Evolutionary conservation across 73 alveolate species (phyloP).

Genomic region (Strombidium stylifer): DNA sequence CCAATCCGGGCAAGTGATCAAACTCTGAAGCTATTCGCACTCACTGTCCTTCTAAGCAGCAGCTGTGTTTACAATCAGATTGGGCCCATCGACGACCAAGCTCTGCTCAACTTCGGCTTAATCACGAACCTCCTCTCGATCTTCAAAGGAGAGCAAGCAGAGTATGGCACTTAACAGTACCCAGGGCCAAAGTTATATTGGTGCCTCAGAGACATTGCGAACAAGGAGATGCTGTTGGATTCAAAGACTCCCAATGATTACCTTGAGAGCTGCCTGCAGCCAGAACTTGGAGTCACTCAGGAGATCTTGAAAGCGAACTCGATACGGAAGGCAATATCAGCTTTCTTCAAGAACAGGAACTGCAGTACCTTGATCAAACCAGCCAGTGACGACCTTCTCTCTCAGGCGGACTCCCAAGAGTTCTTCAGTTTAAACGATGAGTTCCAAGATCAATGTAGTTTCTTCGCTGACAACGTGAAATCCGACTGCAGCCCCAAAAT

Average conservation of each 20-base stretch:
- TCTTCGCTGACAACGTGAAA: slow-evolving; percentile 70
- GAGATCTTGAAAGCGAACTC: slow-evolving; percentile 76
- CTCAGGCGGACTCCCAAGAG: slow-evolving; percentile 81
- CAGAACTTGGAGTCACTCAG: slow-evolving; percentile 60
- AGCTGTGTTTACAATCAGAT: slow-evolving; percentile 84
- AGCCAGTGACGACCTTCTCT: slow-evolving; percentile 83
- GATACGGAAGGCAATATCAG: slow-evolving; percentile 79
- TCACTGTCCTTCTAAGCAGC: slow-evolving; percentile 81
- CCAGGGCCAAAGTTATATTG: too few species aligned
- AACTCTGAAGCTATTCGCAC: slow-evolving; percentile 89
- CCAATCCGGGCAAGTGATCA: slow-evolving; percentile 83
- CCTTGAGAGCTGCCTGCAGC: slow-evolving; percentile 80
- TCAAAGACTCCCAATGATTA: slow-evolving; percentile 85
- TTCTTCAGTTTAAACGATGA: slow-evolving; percentile 73
- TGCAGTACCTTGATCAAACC: slow-evolving; percentile 91
- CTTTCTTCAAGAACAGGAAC: slow-evolving; percentile 87
- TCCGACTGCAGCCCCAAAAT: slow-evolving; percentile 69
- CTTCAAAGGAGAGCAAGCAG: slow-evolving; percentile 48
- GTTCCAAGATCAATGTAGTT: slow-evolving; percentile 66
- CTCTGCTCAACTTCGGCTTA: slow-evolving; percentile 84
- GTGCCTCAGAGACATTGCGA: slow-evolving; percentile 94
- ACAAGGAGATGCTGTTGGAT: slow-evolving; percentile 81
- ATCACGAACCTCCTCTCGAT: slow-evolving; percentile 84
- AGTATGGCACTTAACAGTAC: neutral
- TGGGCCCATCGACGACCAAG: slow-evolving; percentile 88